Base-by-base conservation (phyloP, 2,329 filamentous ascomycete species). In the Rosellinia necatrix region DNA sequence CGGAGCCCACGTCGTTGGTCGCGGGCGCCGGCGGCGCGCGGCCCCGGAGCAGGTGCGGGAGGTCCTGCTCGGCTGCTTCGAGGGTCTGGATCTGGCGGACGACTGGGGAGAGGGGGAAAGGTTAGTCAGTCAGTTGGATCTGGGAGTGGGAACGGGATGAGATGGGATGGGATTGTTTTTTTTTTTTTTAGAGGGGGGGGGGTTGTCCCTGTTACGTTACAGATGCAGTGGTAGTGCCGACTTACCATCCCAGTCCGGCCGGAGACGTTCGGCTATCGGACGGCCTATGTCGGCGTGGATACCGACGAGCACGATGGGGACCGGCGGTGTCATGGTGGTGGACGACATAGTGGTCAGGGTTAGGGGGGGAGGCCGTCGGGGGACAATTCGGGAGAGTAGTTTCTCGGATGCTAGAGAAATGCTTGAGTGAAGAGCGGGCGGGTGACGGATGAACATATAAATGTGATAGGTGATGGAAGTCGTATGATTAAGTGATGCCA, bases 211-310 rank as follows among this genome's bases (percentile, higher is more conserved):
- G n/a, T n/a, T n/a, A n/a, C n/a, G n/a, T n/a, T n/a, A n/a, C n/a
- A n/a, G n/a, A n/a, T n/a, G n/a, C n/a, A n/a, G n/a, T n/a, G n/a
- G n/a, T n/a, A n/a, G 2, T 21, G 5, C 22, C 50, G 13, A n/a
- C n/a, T n/a, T 52, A 62, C 62, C 30, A 6, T 64, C 62, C 22
- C 46, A 64, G 2, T 64, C 58, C 6, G 60, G 60, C 17, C 47
- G 52, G 4, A 64, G 55, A 7, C 34, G 43, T 17, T 56, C 44
- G 40, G 60, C 24, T 29, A 64, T 50, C 0, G 56, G 41, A 3
- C 8, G 17, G 12, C 60, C 62, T 12, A 64, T 58, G 42, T 56
- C 55, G 42, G 50, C 46, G 56, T 50, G 41, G 24, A 59, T 49
- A 46, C 62, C 62, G 48, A 64, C 41, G 9, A 64, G 40, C 4